Percentiles rank a stretch among this genome's conserved stretches.
Conservation (phyloP, 805 yeast species). For the Scheffersomyces spartinae region DNA sequence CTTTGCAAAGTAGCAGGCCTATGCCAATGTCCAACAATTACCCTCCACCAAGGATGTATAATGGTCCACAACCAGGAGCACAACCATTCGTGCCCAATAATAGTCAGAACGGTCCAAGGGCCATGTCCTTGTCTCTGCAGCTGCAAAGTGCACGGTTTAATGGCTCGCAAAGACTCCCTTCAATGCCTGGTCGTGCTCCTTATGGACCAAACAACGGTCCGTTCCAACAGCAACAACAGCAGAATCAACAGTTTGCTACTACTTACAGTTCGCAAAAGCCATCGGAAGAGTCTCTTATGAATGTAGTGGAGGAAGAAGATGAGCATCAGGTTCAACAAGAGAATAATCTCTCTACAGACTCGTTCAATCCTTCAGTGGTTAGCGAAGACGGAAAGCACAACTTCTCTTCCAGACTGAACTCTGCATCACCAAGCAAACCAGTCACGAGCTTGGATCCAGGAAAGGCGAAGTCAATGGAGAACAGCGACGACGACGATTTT, state of each 20-base stretch:
- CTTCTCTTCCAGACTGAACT: too few species aligned
- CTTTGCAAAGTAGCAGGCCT: conserved; percentile 15
- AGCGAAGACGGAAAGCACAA: too few species aligned
- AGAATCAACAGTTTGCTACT: conserved; percentile 3
- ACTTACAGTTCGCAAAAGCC: conserved; percentile 3
- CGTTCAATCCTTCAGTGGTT: not conserved
- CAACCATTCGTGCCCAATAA: conserved; percentile 8
- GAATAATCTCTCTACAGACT: not conserved
- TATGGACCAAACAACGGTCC: conserved; percentile 4
- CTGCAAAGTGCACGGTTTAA: not conserved
- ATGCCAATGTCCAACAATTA: conserved; percentile 1
- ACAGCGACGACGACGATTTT: conserved; percentile 7
- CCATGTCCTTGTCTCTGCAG: conserved; percentile 18
- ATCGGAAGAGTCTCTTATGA: conserved; percentile 10
- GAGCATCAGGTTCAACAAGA: too few species aligned
- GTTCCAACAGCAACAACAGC: conserved; percentile 4
- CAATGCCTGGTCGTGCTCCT: conserved; percentile 6
- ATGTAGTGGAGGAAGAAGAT: conserved; percentile 19
- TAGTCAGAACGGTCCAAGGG: conserved; percentile 11
- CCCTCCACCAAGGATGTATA: conserved; percentile 4
- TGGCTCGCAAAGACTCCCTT: conserved; percentile 1
- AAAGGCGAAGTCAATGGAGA: conserved; percentile 19
- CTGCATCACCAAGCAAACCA: conserved; percentile 16
- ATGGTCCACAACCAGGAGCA: conserved; percentile 5
- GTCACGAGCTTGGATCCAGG: too few species aligned